phyloP scores from a whole-genome alignment of 805 yeast species.

The Tetrapisispora fleetii region DNA sequence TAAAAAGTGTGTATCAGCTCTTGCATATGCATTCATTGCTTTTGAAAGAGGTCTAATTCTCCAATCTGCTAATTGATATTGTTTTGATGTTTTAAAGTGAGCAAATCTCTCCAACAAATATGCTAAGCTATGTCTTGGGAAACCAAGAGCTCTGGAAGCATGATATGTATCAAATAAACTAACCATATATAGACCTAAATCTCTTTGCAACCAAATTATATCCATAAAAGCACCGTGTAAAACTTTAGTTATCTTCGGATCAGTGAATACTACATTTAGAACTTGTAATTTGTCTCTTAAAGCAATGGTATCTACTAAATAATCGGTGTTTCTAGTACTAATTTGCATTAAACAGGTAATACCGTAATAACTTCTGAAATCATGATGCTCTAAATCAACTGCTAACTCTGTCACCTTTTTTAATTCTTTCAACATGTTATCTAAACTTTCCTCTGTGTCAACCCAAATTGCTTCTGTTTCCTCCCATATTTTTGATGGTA shows the following conservation, averaged over 20 bases:
- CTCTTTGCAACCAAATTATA: slow-evolving; percentile 93
- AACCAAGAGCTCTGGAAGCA: slow-evolving; percentile 72
- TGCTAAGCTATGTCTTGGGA: slow-evolving; percentile 78
- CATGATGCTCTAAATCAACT: slow-evolving; percentile 94
- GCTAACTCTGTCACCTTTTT: slow-evolving; percentile 56
- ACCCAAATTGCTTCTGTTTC: slow-evolving; percentile 62
- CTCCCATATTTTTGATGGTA: slow-evolving; percentile 55
- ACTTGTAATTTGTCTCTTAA: slow-evolving; percentile 60
- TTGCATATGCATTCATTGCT: slow-evolving; percentile 76
- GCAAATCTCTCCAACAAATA: slow-evolving; percentile 73
- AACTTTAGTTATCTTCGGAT: slow-evolving; percentile 76
- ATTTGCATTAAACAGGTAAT: slow-evolving; percentile 90
- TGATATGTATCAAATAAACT: slow-evolving; percentile 86
- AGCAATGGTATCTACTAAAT: slow-evolving; percentile 74
- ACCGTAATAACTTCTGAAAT: slow-evolving; percentile 81
- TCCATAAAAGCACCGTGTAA: slow-evolving; percentile 97
- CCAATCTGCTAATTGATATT: slow-evolving; percentile 97
- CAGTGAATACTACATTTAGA: slow-evolving; percentile 66
- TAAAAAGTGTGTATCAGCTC: slow-evolving; percentile 90
- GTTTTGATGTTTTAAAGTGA: slow-evolving; percentile 78
- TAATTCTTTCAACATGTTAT: slow-evolving; percentile 46
- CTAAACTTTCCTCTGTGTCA: slow-evolving; percentile 44
- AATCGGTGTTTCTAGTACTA: slow-evolving; percentile 71
- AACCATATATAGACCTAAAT: slow-evolving; percentile 83
- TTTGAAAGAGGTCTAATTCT: slow-evolving; percentile 72